These are phyloP conservation scores for Herpotrichia juniperi DNA, from an alignment of 2,329 filamentous ascomycete species.

Conservation along the genomic window DNA sequence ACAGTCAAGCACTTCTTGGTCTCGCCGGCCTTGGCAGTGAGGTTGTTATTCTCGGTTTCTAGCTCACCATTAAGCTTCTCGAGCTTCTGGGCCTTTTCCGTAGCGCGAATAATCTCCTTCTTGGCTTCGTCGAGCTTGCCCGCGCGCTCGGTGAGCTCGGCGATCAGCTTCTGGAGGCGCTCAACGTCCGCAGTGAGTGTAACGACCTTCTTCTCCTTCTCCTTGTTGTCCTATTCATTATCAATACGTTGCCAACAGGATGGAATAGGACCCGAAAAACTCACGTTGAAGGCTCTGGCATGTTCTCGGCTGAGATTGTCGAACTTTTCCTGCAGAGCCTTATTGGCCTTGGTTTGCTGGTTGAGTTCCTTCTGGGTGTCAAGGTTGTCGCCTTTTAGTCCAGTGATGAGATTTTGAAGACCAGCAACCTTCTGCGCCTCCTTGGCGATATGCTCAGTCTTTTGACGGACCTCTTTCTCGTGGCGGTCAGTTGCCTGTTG, in stretches of 20 bases:
- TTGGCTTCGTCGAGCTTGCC: conserved; percentile 14
- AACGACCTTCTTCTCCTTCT: conserved; percentile 25
- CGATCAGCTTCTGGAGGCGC: conserved; percentile 19
- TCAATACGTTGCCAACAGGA: conserved; percentile 16
- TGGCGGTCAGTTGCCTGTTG: conserved; percentile 20
- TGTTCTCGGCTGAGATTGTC: conserved; percentile 27
- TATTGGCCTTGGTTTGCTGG: conserved; percentile 24
- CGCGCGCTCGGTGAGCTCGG: conserved; percentile 18
- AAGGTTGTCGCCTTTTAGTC: conserved; percentile 17
- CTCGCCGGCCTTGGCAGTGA: conserved; percentile 14
- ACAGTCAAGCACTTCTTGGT: conserved; percentile 1
- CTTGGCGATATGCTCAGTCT: conserved; percentile 24
- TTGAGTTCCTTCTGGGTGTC: conserved; percentile 21
- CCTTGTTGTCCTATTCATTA: conserved; percentile 7
- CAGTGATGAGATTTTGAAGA: conserved; percentile 20
- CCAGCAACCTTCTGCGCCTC: conserved; percentile 22
- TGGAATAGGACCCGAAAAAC: conserved; percentile 8
- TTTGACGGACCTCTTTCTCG: conserved; percentile 20
- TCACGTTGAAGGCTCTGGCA: conserved; percentile 24
- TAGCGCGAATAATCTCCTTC: background rate
- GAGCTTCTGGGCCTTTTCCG: conserved; percentile 15
- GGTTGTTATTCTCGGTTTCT: conserved; percentile 20
- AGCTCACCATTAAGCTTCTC: conserved; percentile 18
- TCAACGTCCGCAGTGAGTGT: conserved; percentile 15
- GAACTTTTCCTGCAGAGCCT: conserved; percentile 25